phyloP scores from a whole-genome alignment of 345 rosid genomes.

The Euphorbia tirucalli region DNA sequence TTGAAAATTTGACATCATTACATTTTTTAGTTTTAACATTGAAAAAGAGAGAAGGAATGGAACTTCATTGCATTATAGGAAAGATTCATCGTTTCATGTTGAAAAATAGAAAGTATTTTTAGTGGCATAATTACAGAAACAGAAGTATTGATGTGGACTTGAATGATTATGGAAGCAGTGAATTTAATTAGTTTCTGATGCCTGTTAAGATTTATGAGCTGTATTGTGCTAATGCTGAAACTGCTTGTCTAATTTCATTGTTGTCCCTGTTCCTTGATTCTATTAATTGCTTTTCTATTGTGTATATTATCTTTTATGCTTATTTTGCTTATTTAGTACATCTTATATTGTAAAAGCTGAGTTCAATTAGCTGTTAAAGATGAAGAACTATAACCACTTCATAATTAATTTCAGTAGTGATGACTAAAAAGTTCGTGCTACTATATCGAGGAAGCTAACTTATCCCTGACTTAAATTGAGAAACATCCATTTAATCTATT shows the following conservation, averaged over 20 bases:
- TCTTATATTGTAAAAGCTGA: neutral
- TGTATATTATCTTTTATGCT: neutral
- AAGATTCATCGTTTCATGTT: neutral
- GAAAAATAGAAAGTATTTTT: neutral
- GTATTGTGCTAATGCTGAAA: neutral
- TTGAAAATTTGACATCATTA: neutral
- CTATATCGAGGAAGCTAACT: neutral
- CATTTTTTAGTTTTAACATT: no score
- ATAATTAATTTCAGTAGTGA: no score
- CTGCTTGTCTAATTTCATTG: neutral
- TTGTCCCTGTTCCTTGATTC: neutral
- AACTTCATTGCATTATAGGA: neutral
- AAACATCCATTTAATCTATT: no score
- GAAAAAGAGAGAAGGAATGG: no score
- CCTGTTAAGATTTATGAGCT: no score
- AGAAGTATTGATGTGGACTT: neutral
- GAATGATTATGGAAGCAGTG: no score
- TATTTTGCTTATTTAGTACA: neutral
- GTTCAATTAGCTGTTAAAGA: neutral
- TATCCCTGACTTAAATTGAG: no score
- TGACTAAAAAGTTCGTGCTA: no score
- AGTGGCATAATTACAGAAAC: neutral
- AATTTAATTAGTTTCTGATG: neutral
- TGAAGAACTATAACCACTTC: neutral
- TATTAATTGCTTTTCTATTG: neutral